These are phyloP conservation scores for Sporothrix globosa DNA, from an alignment of 2,329 filamentous ascomycete species.

Conservation along the genomic window DNA sequence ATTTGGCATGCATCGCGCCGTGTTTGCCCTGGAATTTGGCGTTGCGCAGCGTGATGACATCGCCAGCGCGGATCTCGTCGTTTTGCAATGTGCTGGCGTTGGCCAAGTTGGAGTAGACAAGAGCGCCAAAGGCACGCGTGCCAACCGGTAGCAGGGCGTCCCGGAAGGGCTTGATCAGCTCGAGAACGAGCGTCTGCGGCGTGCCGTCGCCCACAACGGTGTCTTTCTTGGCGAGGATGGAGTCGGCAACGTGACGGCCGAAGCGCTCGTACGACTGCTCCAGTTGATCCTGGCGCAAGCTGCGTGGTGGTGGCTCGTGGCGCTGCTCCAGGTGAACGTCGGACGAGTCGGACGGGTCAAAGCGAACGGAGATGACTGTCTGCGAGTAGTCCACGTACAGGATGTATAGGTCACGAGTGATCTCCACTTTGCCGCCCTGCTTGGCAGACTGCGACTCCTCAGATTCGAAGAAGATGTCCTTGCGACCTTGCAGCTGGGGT, in stretches of 20 bases:
- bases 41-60: conserved; percentile 91
- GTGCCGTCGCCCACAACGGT: conserved; percentile 82
- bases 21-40: conserved; percentile 94
- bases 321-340: conserved; percentile 80
- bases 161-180: conserved; percentile 73
- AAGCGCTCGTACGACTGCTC: conserved; percentile 82
- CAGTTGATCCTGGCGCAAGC: conserved; percentile 87
- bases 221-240: conserved; percentile 72
- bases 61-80: conserved; percentile 88
- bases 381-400: conserved; percentile 96
- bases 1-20: conserved; percentile 93
- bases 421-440: conserved; percentile 68
- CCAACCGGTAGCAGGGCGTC: conserved; percentile 82
- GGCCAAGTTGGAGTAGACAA: conserved; percentile 92
- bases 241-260: conserved; percentile 74
- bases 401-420: conserved; percentile 83
- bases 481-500: conserved; percentile 77
- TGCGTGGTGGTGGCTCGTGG: conserved; percentile 80
- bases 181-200: conserved; percentile 73
- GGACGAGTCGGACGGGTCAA: conserved; percentile 71
- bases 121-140: conserved; percentile 84
- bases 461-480: conserved; percentile 79
- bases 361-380: conserved; percentile 80
- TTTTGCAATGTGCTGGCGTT: conserved; percentile 89
- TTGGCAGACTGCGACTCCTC: conserved; percentile 74